Conservation (phyloP, 176 grass and related monocot species). For the Oryza glaberrima region DNA sequence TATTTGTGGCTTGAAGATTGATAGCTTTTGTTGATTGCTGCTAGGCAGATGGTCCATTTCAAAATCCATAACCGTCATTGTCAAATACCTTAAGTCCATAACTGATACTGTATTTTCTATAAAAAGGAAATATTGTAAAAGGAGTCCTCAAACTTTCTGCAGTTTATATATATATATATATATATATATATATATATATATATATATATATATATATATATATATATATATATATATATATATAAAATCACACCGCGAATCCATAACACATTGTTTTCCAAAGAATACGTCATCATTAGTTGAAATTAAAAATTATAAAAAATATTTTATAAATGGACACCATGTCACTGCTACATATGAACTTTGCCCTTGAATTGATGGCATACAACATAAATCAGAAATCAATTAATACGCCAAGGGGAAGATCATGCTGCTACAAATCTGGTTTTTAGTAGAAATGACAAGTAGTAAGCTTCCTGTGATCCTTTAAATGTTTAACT, state of each 20-base stretch:
- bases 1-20: background rate
- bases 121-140: background rate
- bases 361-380: slow-evolving; percentile 11
- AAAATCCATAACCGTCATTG: background rate
- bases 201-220: no score
- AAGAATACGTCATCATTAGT: background rate
- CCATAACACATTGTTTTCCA: background rate
- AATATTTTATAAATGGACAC: background rate
- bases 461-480: slow-evolving; percentile 1
- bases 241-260: background rate
- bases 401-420: slow-evolving; percentile 7
- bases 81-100: background rate
- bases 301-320: background rate
- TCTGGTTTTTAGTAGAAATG: slow-evolving; percentile 1
- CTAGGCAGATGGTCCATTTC: background rate
- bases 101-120: background rate
- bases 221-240: no score
- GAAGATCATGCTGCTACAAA: slow-evolving; percentile 22
- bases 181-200: no score
- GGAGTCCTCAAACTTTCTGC: slow-evolving; percentile 4
- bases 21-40: background rate
- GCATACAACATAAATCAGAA: slow-evolving; percentile 5
- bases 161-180: background rate
- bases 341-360: background rate
- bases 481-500: background rate